These are phyloP conservation scores for Globisporangium splendens DNA, from an alignment of 352 stramenopile species.

Conservation along the genomic window DNA sequence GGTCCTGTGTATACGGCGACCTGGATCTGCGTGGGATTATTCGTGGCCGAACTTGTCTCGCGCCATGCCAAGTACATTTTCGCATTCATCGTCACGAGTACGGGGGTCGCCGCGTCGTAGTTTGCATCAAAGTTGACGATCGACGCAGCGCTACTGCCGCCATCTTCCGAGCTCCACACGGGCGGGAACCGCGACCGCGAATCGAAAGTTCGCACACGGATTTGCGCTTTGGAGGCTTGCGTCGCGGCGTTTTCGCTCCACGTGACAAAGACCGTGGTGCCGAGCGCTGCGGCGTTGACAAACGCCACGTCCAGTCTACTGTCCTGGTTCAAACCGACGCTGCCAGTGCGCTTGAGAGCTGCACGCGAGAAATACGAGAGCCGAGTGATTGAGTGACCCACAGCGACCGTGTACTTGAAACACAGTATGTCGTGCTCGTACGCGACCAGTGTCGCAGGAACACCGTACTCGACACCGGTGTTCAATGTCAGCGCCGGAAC, in stretches of 20 bases:
- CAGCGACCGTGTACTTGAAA: conserved; percentile 43
- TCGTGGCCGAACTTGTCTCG: conserved; percentile 26
- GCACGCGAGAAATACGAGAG: conserved; percentile 38
- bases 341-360: conserved; percentile 40
- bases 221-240: conserved; percentile 20
- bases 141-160: conserved; percentile 16
- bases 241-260: conserved; percentile 43
- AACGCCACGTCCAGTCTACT: conserved; percentile 19
- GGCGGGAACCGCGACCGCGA: conserved; percentile 24
- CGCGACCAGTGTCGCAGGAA: conserved; percentile 24
- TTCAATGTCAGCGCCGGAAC: conserved; percentile 48
- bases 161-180: conserved; percentile 41
- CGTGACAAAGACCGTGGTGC: conserved; percentile 29
- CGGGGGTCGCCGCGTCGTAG: conserved; percentile 31
- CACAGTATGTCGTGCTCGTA: conserved; percentile 41
- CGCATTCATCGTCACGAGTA: conserved; percentile 18
- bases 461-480: conserved; percentile 22
- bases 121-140: conserved; percentile 42
- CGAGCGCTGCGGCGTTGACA: conserved; percentile 23
- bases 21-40: conserved; percentile 45
- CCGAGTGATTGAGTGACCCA: conserved; percentile 35
- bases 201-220: conserved; percentile 44
- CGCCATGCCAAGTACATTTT: conserved; percentile 56
- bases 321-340: conserved; percentile 47
- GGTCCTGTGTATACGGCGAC: conserved; percentile 30